Base-by-base conservation (phyloP, 1,139 yeast species). In the Meyerozyma carpophila region DNA sequence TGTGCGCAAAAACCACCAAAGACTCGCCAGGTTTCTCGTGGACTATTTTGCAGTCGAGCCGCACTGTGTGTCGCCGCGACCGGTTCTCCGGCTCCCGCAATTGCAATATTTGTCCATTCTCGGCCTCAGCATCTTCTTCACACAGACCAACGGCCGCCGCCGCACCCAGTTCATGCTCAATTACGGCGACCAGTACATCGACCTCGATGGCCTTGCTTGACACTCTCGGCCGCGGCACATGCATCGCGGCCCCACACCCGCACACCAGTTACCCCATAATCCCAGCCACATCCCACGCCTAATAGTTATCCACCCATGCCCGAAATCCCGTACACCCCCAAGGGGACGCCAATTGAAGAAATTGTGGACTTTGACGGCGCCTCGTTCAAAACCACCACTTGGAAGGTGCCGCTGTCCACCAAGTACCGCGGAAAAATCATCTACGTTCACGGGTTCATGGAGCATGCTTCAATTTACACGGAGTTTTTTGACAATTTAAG, bases 401-500 rank as follows among this genome's bases (percentile, higher is more conserved):
- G 76, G 73, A 53, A 60, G 43, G 73, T 66, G 2, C 72, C 75
- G 6, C 56, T 62, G 32, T 61, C 58, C 9, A 60, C 55, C 7
- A 56, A 54, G 3, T 65, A 70, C 53, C 72, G 71, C 48, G 91
- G 86, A 2, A 73, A 82, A 47, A 59, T 87, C 7, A 48, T 89
- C 5, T 75, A 77, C 48, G 82, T 87, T 18, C 96, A 87, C 61
- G 98, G 98, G 0, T 90, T 89, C 62, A 77, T 83, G 20, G 98
- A 91, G 58, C 77, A 75, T 47, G 67, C 79, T 8, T 57, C 58
- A 10, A 48, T 80, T 3, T 88, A 84, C 57, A 68, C 73, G 38
- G 77, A 79, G 44, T 62, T 79, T 39, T 81, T 82, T 62, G 90
- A 87, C 50, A 65, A 68, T 6, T 61, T 89, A 42, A 70, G 82